Evolutionary conservation across 108 stramenopile genomes (phyloP), one percentile per base, ranked within the genome.

Genomic region (Fistulifera solaris): DNA sequence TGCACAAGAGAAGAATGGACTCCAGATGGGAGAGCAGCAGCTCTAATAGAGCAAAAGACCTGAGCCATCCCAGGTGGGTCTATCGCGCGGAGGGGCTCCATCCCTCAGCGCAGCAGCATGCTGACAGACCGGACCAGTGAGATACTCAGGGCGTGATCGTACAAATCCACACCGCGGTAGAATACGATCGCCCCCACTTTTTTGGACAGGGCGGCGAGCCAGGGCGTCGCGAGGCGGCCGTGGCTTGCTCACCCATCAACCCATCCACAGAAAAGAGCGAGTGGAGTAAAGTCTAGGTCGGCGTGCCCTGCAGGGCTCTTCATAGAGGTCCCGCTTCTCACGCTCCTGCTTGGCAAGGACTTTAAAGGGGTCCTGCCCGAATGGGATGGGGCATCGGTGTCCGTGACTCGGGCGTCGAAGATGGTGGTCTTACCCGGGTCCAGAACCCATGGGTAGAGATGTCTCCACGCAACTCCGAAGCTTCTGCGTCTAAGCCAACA

Each of bases 201-300:
- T 27, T 27, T 7, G 65, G 8, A 35, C n/a, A 39, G 21, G 59
- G 59, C 23, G 39, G 47, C 7, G 56, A 27, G 7, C 62, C 54
- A 13, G 63, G 23, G 25, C 38, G 41, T 48, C 46, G 40, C 40
- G 51, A 46, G 7, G 50, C 62, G 26, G 59, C 46, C 14, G 19
- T 40, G 21, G 63, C 59, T 41, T 72, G 61, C 21, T 40, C 24
- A 22, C 68, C 63, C 26, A 31, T 49, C 35, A 70, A 51, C 10
- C 62, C 49, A 50, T 72, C 71, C 18, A 72, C 65, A 13, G 57
- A 72, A 31, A 61, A 72, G 2, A 66, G 61, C 26, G 66, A 35
- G 26, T 6, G 66, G 71, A 14, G 66, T 72, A 59, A 71, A 72
- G 8, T 35, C 31, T 35, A 3, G n/a, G 31, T 8, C 31, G 31